phyloP scores from a whole-genome alignment of 257 asterid genomes.

The Solanum etuberosum region DNA sequence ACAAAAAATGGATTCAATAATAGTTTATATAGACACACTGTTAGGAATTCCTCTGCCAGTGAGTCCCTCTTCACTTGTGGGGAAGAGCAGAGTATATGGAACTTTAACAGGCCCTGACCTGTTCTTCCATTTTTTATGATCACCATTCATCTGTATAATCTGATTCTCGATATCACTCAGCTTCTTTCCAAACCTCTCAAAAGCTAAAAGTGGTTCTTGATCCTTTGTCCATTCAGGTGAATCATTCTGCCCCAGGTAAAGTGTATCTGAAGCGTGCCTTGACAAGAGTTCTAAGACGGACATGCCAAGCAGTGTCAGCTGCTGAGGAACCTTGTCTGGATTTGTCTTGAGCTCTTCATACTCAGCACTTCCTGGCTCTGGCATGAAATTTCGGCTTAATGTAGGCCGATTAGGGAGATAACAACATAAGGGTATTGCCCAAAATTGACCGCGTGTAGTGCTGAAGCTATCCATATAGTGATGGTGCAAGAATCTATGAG shows the following conservation, averaged over 20 bases:
- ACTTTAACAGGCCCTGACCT: conserved; percentile 54
- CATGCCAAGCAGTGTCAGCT: conserved; percentile 44
- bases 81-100: conserved; percentile 59
- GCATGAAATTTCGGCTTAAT: conserved; percentile 53
- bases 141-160: conserved; percentile 30
- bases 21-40: conserved; percentile 42
- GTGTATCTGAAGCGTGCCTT: conserved; percentile 58
- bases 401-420: conserved; percentile 12
- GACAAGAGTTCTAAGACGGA: conserved; percentile 53
- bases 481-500: conserved; percentile 53
- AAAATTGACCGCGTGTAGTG: conserved; percentile 72
- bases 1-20: background rate
- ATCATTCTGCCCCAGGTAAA: conserved; percentile 59
- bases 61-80: conserved; percentile 46
- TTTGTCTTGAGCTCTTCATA: conserved; percentile 43
- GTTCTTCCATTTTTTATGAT: conserved; percentile 28
- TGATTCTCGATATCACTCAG: conserved; percentile 31
- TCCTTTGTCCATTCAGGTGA: conserved; percentile 57
- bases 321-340: conserved; percentile 50
- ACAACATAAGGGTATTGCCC: conserved; percentile 64
- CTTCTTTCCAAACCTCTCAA: conserved; percentile 41
- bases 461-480: conserved; percentile 68
- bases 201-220: conserved; percentile 34
- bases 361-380: conserved; percentile 41
- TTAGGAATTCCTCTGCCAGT: conserved; percentile 75